Percentiles rank a stretch among this genome's conserved stretches.
Conservation (phyloP, 257 asterid genomes). For the Scutellaria minor region DNA sequence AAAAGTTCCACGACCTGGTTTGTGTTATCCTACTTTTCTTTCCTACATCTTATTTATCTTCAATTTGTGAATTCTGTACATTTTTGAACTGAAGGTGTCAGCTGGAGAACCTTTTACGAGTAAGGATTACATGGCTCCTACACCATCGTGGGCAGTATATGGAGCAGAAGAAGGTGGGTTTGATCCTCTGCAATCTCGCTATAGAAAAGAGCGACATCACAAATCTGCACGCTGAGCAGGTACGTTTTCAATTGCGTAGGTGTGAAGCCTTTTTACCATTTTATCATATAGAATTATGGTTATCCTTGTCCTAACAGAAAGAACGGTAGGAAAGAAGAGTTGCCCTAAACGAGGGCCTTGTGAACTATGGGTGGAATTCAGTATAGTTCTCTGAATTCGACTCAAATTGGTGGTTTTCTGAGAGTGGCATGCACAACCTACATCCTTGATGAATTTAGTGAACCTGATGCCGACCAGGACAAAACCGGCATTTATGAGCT, state of each 20-base stretch:
- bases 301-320: background rate
- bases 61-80: slow-evolving; percentile 8
- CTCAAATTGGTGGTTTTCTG: background rate
- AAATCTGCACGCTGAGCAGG: slow-evolving; percentile 51
- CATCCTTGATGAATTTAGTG: background rate
- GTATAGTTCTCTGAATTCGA: background rate
- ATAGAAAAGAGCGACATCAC: slow-evolving; percentile 80
- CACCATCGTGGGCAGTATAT: slow-evolving; percentile 96
- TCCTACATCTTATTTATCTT: slow-evolving; percentile 1
- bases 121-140: slow-evolving; percentile 85
- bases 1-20: slow-evolving; percentile 94
- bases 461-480: background rate
- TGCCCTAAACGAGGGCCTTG: background rate
- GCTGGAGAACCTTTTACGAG: slow-evolving; percentile 73
- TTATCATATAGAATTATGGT: slow-evolving; percentile 16
- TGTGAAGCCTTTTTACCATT: slow-evolving; percentile 8
- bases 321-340: background rate
- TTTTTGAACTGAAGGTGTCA: slow-evolving; percentile 62
- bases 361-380: background rate
- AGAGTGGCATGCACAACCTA: background rate
- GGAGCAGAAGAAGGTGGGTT: slow-evolving; percentile 99
- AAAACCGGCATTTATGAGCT: background rate
- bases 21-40: slow-evolving; percentile 27
- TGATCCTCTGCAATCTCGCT: slow-evolving; percentile 85
- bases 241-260: slow-evolving; percentile 19